Base-by-base conservation (phyloP, 2,329 filamentous ascomycete genomes). In the Diaporthe batatas region DNA sequence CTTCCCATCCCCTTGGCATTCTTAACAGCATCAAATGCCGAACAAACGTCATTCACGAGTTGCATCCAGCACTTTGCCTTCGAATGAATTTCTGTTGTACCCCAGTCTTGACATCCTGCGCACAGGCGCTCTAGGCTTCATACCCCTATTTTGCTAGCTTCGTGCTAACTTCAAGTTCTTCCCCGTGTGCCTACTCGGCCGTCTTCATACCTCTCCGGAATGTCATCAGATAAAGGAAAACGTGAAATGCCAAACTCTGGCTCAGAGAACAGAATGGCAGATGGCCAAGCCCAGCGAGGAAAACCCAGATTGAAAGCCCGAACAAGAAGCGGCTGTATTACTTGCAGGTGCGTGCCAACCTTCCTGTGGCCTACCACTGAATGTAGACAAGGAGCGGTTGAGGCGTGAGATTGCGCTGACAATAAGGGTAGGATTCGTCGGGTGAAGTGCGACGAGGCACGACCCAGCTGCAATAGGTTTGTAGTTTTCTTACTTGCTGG, bases 371-470 rank as follows among this genome's bases (percentile, higher is more conserved):
- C 36, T 16, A 8, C 21, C 23, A n/a, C 62, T 8, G 25, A 21
- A 8, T 16, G 6, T 0, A 54, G 6, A 53, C 6, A 12, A 21
- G 14, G 12, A 29, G 29, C 29, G 29, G 29, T 29, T 29, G 29
- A 29, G 10, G 36, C 12, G 10, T 32, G 11, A 18, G 6, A 58
- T 39, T 12, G 23, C 32, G 6, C 53, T 25, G 53, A 51, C 53
- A 14, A n/a, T 14, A 6, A 49, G 12, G 2, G 12, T 34, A 82
- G 80, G 49, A 81, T 83, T 55, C 81, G 81, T 1, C 80, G 80
- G 29, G 79, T 83, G 3, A 82, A 82, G 58, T 83, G 81, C 71
- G 81, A 83, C 71, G 79, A 81, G 74, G 68, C 73, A 21, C 80
- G 78, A 49, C 81, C 81, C 0, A 62, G 64, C 1, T 83, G 81